Conservation (phyloP, 306 rosid species). For the Pyrus betulifolia region DNA sequence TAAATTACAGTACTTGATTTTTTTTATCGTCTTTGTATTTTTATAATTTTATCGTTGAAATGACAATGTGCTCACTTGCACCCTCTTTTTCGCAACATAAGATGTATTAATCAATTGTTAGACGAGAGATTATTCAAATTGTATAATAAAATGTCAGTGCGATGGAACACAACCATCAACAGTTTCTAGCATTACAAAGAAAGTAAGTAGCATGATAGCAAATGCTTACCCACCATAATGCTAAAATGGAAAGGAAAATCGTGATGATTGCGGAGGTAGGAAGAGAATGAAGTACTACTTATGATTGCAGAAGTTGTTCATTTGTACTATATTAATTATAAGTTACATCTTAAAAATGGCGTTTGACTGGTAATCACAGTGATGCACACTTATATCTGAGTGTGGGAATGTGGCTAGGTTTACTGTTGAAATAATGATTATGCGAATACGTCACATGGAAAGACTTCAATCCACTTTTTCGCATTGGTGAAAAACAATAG, state of each 20-base stretch:
- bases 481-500: too few species aligned
- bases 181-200: background rate
- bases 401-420: background rate
- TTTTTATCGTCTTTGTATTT: too few species aligned
- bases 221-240: background rate
- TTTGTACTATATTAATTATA: background rate
- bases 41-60: background rate
- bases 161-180: background rate
- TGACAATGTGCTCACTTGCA: too few species aligned
- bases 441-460: background rate
- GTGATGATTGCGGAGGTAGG: background rate
- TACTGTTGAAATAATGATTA: slow-evolving; percentile 1
- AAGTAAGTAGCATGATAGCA: background rate
- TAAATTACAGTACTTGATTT: background rate
- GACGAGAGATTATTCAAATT: background rate
- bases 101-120: too few species aligned
- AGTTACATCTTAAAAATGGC: background rate
- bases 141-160: background rate
- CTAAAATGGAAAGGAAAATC: background rate
- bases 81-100: background rate
- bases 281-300: background rate
- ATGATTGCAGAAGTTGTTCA: background rate
- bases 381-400: background rate
- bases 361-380: background rate
- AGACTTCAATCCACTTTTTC: background rate